These are phyloP conservation scores for Pseudozyma flocculosa DNA, from an alignment of 1,284 basidiomycete genomes.

Conservation along the genomic window DNA sequence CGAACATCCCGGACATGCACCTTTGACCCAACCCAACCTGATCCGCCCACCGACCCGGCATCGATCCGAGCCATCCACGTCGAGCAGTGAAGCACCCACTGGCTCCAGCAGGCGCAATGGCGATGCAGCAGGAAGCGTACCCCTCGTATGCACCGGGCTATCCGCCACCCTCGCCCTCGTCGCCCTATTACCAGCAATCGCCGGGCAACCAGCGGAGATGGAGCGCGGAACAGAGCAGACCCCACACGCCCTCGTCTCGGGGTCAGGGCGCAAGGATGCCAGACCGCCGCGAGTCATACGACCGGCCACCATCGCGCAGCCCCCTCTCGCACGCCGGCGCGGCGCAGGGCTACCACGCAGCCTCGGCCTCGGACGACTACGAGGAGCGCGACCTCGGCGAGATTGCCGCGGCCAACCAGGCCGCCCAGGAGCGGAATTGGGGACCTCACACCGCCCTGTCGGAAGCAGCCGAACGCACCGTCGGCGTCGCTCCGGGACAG, in stretches of 20 bases:
- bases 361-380: constrained; percentile 31
- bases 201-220: constrained; percentile 3
- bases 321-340: constrained; percentile 3
- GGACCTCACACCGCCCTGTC: constrained; percentile 24
- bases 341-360: constrained; percentile 6
- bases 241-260: constrained; percentile 7
- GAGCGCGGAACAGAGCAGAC: constrained; percentile 6
- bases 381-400: constrained; percentile 33
- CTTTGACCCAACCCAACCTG: too few species aligned
- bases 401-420: constrained; percentile 29
- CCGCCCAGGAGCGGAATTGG: constrained; percentile 26
- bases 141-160: not conserved
- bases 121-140: not conserved
- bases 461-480: constrained; percentile 17
- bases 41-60: too few species aligned
- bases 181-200: constrained; percentile 2
- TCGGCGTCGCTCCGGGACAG: not conserved
- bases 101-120: not conserved
- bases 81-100: too few species aligned
- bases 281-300: not conserved
- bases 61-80: too few species aligned
- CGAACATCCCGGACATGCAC: too few species aligned
- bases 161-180: not conserved
- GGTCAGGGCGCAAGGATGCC: constrained; percentile 11
- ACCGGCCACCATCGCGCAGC: constrained; percentile 13